A percentile compares a stretch with the other conserved stretches of the same genome.
Evolutionary conservation across 495 filamentous ascomycete species (phyloP).

Genomic region (Opeltia flavorubescens): DNA sequence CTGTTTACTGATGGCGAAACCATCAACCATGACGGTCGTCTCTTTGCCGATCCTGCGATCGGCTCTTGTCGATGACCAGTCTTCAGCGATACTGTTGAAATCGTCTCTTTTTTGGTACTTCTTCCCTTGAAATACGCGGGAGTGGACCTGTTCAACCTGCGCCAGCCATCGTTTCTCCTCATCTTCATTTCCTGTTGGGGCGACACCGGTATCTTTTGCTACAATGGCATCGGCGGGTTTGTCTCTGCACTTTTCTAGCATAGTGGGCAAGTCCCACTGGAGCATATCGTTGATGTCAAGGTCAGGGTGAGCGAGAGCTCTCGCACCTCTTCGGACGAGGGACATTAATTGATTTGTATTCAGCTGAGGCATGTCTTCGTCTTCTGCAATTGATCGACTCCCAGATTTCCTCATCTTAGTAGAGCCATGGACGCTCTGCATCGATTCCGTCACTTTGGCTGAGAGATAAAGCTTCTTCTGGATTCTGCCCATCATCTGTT

Average conservation of each 20-base stretch:
- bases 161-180: constrained; percentile 46
- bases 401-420: constrained; percentile 18
- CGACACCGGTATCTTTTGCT: constrained; percentile 18
- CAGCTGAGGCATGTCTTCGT: constrained; percentile 37
- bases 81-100: constrained; percentile 25
- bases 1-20: constrained; percentile 45
- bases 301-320: constrained; percentile 36
- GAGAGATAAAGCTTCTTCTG: constrained; percentile 56
- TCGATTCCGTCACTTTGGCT: constrained; percentile 44
- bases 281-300: constrained; percentile 44
- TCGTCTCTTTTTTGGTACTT: constrained; percentile 22
- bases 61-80: constrained; percentile 28
- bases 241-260: constrained; percentile 42
- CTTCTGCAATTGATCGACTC: constrained; percentile 6
- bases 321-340: constrained; percentile 41
- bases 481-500: constrained; percentile 49
- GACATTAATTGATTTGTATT: constrained; percentile 39
- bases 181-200: constrained; percentile 24
- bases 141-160: constrained; percentile 43
- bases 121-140: constrained; percentile 45
- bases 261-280: constrained; percentile 41
- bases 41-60: constrained; percentile 43
- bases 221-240: constrained; percentile 29
- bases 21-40: constrained; percentile 44
- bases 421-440: constrained; percentile 36